These are phyloP conservation scores for Torulaspora microellipsoides DNA, from an alignment of 805 yeast species.

Conservation along the genomic window DNA sequence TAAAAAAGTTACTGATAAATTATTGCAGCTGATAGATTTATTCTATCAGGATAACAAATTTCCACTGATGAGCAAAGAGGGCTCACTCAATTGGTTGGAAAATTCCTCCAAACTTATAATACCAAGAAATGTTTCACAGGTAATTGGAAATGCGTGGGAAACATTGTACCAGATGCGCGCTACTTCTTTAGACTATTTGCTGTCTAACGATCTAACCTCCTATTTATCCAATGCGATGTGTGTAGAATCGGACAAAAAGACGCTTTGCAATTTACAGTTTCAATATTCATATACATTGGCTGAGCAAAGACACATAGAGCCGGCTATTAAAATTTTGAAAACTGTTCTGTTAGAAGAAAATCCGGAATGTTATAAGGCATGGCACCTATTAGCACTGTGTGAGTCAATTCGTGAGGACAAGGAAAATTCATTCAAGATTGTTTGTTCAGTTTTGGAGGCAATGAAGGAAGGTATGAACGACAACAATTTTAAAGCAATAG, in stretches of 20 bases:
- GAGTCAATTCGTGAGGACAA: constrained; percentile 57
- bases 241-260: constrained; percentile 7
- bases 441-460: constrained; percentile 48
- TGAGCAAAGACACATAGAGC: constrained; percentile 39
- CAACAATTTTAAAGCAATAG: constrained; percentile 11
- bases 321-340: constrained; percentile 45
- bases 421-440: constrained; percentile 51
- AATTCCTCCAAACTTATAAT: constrained; percentile 15
- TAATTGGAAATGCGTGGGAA: constrained; percentile 25
- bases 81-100: constrained; percentile 23
- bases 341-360: constrained; percentile 43
- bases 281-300: constrained; percentile 49
- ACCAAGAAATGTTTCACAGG: constrained; percentile 18
- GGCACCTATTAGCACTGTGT: constrained; percentile 65
- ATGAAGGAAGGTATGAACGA: constrained; percentile 32
- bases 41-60: constrained; percentile 21
- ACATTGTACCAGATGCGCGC: constrained; percentile 20
- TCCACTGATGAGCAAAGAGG: constrained; percentile 15
- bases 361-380: constrained; percentile 55
- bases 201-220: constrained; percentile 15
- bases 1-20: constrained; percentile 5
- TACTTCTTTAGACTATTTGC: constrained; percentile 14
- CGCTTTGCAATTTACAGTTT: constrained; percentile 26
- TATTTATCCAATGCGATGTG: constrained; percentile 28
- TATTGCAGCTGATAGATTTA: constrained; percentile 11